phyloP scores from a whole-genome alignment of 805 yeast genomes.

The Sugiyamaella chiloensis region DNA sequence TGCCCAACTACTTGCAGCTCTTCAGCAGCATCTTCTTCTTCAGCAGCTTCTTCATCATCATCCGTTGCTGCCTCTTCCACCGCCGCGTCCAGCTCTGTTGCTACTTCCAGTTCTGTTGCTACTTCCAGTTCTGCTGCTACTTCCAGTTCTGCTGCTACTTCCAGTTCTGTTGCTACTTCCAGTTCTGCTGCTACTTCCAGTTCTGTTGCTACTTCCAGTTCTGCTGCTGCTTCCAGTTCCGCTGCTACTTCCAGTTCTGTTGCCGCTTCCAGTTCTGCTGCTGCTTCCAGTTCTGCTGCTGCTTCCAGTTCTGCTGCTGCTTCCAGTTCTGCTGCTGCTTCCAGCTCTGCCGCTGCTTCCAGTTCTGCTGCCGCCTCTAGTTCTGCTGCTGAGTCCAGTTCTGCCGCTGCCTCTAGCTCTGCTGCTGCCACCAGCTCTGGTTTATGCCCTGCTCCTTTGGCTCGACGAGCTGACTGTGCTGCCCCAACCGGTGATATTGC shows the following conservation, averaged over 20 bases:
- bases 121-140: neutral
- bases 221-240: neutral
- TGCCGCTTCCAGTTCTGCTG: neutral
- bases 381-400: neutral
- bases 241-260: neutral
- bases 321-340: neutral
- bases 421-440: constrained; percentile 1
- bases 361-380: neutral
- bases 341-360: neutral
- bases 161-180: neutral
- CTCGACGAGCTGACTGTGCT: neutral
- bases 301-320: neutral
- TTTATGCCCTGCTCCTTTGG: neutral
- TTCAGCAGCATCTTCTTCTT: neutral
- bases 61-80: neutral
- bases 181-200: neutral
- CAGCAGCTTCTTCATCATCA: neutral
- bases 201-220: neutral
- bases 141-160: neutral
- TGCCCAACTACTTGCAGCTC: constrained; percentile 8
- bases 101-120: constrained; percentile 1
- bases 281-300: neutral
- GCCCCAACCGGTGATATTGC: constrained; percentile 6
- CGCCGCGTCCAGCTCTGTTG: neutral
- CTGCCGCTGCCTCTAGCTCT: constrained; percentile 5